Percentiles rank a stretch among this genome's conserved stretches.
These are phyloP conservation scores for Colletotrichum aenigma DNA, from an alignment of 2,329 filamentous ascomycete genomes.

Conservation along the genomic window DNA sequence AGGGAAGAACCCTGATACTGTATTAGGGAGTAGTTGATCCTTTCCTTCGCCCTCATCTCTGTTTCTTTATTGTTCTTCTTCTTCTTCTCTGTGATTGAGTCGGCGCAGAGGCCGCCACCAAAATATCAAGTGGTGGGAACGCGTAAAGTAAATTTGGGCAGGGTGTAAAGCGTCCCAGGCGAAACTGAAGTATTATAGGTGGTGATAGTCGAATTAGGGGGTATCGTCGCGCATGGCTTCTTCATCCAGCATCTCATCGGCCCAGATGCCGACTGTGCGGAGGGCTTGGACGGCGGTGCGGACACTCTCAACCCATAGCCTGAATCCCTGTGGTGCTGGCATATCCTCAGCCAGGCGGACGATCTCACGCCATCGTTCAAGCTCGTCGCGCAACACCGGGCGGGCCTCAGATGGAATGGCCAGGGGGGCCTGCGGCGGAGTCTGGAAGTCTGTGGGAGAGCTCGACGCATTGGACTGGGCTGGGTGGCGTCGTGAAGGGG, in stretches of 20 bases:
- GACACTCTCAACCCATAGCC: neutral
- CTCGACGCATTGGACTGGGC: neutral
- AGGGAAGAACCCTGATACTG: neutral
- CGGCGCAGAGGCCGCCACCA: neutral
- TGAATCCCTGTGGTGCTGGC: neutral
- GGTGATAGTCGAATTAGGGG: neutral
- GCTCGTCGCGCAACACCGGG: neutral
- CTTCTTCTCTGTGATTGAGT: neutral
- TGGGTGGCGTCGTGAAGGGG: neutral
- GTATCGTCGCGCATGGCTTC: neutral
- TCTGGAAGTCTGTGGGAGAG: neutral
- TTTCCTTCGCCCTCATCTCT: neutral
- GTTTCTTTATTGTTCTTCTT: neutral
- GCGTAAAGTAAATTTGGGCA: neutral
- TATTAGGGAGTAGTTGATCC: neutral
- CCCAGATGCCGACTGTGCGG: neutral
- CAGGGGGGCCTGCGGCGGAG: neutral
- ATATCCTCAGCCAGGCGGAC: neutral
- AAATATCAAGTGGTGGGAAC: neutral
- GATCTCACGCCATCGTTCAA: neutral
- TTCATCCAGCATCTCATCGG: neutral
- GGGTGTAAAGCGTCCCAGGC: neutral
- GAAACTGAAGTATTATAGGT: neutral
- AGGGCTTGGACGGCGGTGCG: neutral
- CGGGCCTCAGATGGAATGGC: neutral